Conservation (phyloP, 2,329 filamentous ascomycete species). For the Beauveria brongniartii region DNA sequence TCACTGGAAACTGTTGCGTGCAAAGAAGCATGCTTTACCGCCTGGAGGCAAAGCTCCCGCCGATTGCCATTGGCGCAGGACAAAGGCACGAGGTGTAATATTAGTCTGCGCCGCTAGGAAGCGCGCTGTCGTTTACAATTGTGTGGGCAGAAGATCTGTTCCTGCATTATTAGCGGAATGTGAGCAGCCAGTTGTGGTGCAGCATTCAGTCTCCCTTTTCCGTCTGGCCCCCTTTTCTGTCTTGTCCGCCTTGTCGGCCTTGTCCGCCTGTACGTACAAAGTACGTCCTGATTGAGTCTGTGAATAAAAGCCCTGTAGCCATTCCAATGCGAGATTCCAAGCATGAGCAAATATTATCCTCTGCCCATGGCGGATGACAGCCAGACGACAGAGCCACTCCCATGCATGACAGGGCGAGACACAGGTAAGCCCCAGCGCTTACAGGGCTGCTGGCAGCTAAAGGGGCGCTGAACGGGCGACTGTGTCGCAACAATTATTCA, state of each 20-base stretch:
- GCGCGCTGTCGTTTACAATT: conserved; percentile 7
- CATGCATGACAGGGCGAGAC: background rate
- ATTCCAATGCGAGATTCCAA: too few relatives aligned
- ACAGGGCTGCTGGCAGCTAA: background rate
- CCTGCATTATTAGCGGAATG: conserved; percentile 16
- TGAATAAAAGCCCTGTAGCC: too few relatives aligned
- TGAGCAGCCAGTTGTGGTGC: background rate
- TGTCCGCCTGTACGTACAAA: too few relatives aligned
- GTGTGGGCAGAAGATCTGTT: conserved; percentile 11
- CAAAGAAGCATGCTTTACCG: background rate
- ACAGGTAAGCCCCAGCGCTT: background rate
- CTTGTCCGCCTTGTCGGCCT: background rate
- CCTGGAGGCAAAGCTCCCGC: background rate
- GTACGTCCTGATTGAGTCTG: too few relatives aligned
- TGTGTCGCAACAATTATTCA: too few relatives aligned
- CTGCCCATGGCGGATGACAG: background rate
- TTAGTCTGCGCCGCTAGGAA: conserved; percentile 3
- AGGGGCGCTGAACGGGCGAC: background rate
- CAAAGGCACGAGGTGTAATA: background rate
- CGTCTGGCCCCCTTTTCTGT: background rate
- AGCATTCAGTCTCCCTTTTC: background rate
- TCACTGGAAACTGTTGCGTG: background rate
- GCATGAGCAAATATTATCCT: too few relatives aligned
- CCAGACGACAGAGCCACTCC: background rate
- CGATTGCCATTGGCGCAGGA: background rate